A percentile compares a stretch with the other conserved stretches of the same genome.
Conservation (phyloP, 1,139 yeast genomes). For the Pichia inconspicua region DNA sequence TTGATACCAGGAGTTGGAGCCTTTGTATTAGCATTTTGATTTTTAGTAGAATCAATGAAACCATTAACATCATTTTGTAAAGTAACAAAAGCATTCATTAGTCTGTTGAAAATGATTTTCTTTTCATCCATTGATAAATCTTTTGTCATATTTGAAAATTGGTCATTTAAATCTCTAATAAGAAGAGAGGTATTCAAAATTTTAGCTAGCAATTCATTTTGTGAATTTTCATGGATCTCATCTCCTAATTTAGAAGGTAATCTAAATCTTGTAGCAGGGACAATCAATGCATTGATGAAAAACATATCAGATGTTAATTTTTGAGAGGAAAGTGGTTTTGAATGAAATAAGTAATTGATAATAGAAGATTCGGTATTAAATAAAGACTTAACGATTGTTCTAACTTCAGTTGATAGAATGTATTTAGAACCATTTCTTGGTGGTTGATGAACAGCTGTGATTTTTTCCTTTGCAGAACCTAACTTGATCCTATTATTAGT, state of each 20-base stretch:
- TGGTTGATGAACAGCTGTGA: constrained; percentile 23
- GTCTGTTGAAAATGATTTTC: constrained; percentile 71
- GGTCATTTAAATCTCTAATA: constrained; percentile 85
- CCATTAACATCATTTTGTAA: constrained; percentile 94
- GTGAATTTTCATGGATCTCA: constrained; percentile 89
- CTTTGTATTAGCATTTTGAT: constrained; percentile 54
- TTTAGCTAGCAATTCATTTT: constrained; percentile 78
- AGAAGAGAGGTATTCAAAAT: constrained; percentile 71
- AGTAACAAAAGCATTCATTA: constrained; percentile 92
- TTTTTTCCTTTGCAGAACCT: constrained; percentile 51
- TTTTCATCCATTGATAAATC: constrained; percentile 62
- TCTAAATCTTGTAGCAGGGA: constrained; percentile 95
- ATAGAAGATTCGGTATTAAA: constrained; percentile 65
- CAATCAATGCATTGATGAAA: constrained; percentile 79
- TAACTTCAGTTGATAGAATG: constrained; percentile 78
- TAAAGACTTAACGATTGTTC: constrained; percentile 66
- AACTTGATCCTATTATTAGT: constrained; percentile 81
- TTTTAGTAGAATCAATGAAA: constrained; percentile 85
- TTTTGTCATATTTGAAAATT: constrained; percentile 55
- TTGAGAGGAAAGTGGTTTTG: constrained; percentile 54
- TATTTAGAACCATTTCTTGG: constrained; percentile 73
- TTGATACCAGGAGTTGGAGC: constrained; percentile 89
- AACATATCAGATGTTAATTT: constrained; percentile 77
- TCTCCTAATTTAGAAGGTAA: constrained; percentile 96
- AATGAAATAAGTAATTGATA: constrained; percentile 61